Percentiles rank a stretch among this genome's conserved stretches.
phyloP scores from a whole-genome alignment of 2,329 filamentous ascomycete genomes.

The Curvularia sp. region DNA sequence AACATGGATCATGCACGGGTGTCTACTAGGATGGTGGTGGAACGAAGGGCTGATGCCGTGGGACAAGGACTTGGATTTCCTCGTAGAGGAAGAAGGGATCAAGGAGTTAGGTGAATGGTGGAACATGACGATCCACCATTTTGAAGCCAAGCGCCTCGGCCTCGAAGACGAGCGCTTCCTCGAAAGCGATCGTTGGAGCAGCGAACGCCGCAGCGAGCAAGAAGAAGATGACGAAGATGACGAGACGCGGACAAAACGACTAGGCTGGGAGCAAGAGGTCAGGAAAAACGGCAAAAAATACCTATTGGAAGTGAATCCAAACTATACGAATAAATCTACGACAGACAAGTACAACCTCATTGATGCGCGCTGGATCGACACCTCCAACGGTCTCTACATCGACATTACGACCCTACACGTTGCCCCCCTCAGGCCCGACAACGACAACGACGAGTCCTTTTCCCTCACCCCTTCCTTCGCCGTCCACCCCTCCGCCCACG shows the following conservation, averaged over 20 bases:
- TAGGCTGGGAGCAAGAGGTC: conserved; percentile 19
- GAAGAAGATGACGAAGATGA: conserved; percentile 30
- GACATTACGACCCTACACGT: conserved; percentile 65
- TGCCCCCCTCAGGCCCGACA: conserved; percentile 48
- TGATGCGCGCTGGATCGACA: conserved; percentile 69
- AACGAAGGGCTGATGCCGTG: conserved; percentile 67
- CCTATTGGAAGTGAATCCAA: conserved; percentile 66
- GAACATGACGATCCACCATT: conserved; percentile 66
- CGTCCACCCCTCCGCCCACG: conserved; percentile 8
- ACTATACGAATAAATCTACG: conserved; percentile 57
- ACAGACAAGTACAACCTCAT: conserved; percentile 63
- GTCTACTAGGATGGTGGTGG: conserved; percentile 69
- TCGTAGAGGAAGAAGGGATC: conserved; percentile 63
- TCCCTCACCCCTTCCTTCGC: neutral
- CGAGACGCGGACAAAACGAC: neutral
- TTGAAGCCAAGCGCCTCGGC: conserved; percentile 24
- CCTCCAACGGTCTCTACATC: conserved; percentile 65
- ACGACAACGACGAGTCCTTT: neutral
- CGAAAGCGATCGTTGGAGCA: neutral
- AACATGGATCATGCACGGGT: conserved; percentile 71
- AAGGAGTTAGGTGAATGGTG: conserved; percentile 65
- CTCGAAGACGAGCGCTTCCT: conserved; percentile 1
- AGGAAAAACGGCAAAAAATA: conserved; percentile 51
- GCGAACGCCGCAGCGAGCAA: neutral
- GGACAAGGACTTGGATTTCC: conserved; percentile 68